Base-by-base conservation (phyloP, 768 basidiomycete species). In the Cystobasidium ongulense region DNA sequence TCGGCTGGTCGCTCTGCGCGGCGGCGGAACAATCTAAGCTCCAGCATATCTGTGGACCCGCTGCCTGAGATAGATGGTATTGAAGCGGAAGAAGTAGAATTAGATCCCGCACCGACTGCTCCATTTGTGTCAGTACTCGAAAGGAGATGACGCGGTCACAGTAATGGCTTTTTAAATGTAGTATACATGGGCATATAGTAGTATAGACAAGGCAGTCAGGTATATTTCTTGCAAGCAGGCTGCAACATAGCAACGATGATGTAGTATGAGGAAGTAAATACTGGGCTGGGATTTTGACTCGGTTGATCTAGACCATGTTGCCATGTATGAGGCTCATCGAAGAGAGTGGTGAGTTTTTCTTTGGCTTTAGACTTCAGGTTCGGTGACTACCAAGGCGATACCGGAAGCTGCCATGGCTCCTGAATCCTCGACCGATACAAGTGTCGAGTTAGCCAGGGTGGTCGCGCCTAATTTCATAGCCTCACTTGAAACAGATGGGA, bases 321-420 rank as follows among this genome's bases (percentile, higher is more conserved):
- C n/a, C n/a, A n/a, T n/a, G n/a, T n/a, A n/a, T n/a, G n/a, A n/a
- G n/a, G n/a, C n/a, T n/a, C n/a, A n/a, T n/a, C n/a, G n/a, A n/a
- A n/a, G n/a, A n/a, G n/a, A n/a, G n/a, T n/a, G n/a, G n/a, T n/a
- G n/a, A n/a, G n/a, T n/a, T n/a, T n/a, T n/a, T n/a, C n/a, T n/a
- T n/a, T n/a, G n/a, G n/a, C 5, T 27, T 59, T 31, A 27, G 4
- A 13, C 25, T 5, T 64, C 63, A n/a, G 63, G 35, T 23, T 64
- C 38, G 10, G 68, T 71, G 1, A 71, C 54, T 1, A 71, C 21
- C 36, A 71, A 17, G 4, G 68, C 68, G 27, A 71, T 71, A 31
- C 68, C 68, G 5, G 68, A 71, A 8, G 68, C 68, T 27, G 27
- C 25, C 68, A 71, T 71, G 5, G 68, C 29, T n/a, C 68, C 68